Evolutionary conservation across 306 rosid genomes (phyloP).

Genomic region (Fragaria vesca): DNA sequence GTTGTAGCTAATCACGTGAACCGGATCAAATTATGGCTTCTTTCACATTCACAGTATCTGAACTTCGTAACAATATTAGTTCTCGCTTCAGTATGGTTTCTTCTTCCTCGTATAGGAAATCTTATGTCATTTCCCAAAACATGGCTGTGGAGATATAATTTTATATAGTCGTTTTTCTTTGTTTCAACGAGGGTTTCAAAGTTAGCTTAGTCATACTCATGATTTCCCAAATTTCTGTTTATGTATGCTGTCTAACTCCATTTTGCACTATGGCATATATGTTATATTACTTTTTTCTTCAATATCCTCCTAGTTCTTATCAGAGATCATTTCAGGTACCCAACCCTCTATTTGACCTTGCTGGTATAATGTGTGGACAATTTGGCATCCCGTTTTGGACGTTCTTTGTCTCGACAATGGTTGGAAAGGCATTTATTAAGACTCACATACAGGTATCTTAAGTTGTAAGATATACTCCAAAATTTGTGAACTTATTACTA

Average conservation of each 20-base stretch:
- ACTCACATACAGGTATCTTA: constrained; percentile 65
- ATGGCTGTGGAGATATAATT: neutral
- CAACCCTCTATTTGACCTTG: constrained; percentile 78
- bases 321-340: constrained; percentile 22
- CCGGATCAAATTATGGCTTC: constrained; percentile 34
- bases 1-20: constrained; percentile 36
- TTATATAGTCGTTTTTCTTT: neutral
- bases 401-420: constrained; percentile 60
- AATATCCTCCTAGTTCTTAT: neutral
- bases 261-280: neutral
- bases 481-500: neutral
- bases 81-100: constrained; percentile 22
- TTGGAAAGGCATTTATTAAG: constrained; percentile 74
- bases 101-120: neutral
- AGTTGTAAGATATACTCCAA: neutral
- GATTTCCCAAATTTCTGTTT: neutral
- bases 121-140: neutral
- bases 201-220: neutral
- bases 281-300: neutral
- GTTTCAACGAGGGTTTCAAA: neutral
- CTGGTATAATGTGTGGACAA: constrained; percentile 82
- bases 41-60: constrained; percentile 23
- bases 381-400: constrained; percentile 52
- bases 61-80: constrained; percentile 11
- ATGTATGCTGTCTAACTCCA: neutral